A percentile compares a stretch with the other conserved stretches of the same genome.
These are phyloP conservation scores for Phytophthora hibernalis DNA, from an alignment of 352 stramenopile species.

Conservation along the genomic window DNA sequence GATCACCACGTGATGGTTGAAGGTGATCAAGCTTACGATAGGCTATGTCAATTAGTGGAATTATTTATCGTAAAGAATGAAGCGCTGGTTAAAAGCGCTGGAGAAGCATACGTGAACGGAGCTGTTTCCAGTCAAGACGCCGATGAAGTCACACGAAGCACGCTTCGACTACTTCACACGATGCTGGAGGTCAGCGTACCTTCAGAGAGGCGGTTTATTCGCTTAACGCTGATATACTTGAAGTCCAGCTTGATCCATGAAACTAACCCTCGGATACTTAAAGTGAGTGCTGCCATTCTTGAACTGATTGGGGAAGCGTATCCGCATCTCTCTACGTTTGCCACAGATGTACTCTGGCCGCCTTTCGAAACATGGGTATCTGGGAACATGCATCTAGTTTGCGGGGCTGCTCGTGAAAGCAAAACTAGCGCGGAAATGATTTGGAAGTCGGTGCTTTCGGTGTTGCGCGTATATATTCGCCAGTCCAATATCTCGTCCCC, in stretches of 20 bases:
- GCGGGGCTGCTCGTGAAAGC: constrained; percentile 12
- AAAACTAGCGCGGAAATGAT: constrained; percentile 22
- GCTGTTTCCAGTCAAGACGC: constrained; percentile 33
- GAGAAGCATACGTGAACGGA: constrained; percentile 2
- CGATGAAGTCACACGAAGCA: constrained; percentile 38
- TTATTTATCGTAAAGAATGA: constrained; percentile 52
- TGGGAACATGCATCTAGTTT: constrained; percentile 26
- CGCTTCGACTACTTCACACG: constrained; percentile 42
- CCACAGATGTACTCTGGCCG: constrained; percentile 47
- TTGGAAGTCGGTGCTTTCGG: constrained; percentile 36
- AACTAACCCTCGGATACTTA: constrained; percentile 24
- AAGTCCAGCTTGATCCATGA: constrained; percentile 29
- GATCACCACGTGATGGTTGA: constrained; percentile 45
- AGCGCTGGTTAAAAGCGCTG: constrained; percentile 19
- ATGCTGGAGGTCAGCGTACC: constrained; percentile 39
- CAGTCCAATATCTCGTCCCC: constrained; percentile 28
- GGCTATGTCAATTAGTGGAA: constrained; percentile 45
- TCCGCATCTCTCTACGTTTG: constrained; percentile 34
- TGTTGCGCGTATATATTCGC: constrained; percentile 35
- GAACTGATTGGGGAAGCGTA: constrained; percentile 37
- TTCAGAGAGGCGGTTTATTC: constrained; percentile 44
- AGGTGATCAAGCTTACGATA: constrained; percentile 39
- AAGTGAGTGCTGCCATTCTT: constrained; percentile 32
- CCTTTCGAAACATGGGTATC: constrained; percentile 40
- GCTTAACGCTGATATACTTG: constrained; percentile 45